Evolutionary conservation across 441 rosid genomes (phyloP), one percentile per base, ranked within the genome.

Genomic region (Brassica balearica): DNA sequence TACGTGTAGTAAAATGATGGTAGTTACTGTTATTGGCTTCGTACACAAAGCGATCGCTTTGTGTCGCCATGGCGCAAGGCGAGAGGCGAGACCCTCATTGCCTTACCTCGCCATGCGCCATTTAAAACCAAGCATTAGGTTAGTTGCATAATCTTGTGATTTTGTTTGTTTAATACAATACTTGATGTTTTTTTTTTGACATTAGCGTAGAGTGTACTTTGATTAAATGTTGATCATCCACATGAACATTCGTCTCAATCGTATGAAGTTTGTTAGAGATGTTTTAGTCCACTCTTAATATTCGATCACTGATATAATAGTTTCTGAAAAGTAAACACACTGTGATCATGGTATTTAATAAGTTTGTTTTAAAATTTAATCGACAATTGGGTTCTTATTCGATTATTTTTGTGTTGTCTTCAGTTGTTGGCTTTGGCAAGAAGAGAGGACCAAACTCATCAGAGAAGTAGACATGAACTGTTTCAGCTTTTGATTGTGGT

Each of bases 381-480:
- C 10, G 22, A 5, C 17, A 71, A 10, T 11, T 71, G 27, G 14
- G 2, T 46, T 25, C 23, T 64, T 1, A 64, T 73, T 63, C n/a
- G 6, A 0, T 25, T 20, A 11, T 46, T 70, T 64, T 63, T 46
- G n/a, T 65, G 74, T 72, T 72, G 3, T 22, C 77, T n/a, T 84
- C 87, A 85, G 90, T 87, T 71, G 90, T 85, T 63, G 90, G 90
- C 48, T 87, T 87, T 68, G 90, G 88, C 60, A 87, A 87, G 85
- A 87, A 87, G 87, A 85, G 87, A 60, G 88, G 90, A 56, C 90
- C 90, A 1, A 87, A 87, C 83, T 85, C 88, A 17, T 87, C 90
- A 6, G 88, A 85, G 86, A 87, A 87, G 86, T 87, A 78, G 77
- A 73, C 36, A 63, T 5, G 10, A 41, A 36, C 15, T 19, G 15